Evolutionary conservation across 23 red algal genomes (phyloP).

Genomic region (Cyanidioschyzon merolae): DNA sequence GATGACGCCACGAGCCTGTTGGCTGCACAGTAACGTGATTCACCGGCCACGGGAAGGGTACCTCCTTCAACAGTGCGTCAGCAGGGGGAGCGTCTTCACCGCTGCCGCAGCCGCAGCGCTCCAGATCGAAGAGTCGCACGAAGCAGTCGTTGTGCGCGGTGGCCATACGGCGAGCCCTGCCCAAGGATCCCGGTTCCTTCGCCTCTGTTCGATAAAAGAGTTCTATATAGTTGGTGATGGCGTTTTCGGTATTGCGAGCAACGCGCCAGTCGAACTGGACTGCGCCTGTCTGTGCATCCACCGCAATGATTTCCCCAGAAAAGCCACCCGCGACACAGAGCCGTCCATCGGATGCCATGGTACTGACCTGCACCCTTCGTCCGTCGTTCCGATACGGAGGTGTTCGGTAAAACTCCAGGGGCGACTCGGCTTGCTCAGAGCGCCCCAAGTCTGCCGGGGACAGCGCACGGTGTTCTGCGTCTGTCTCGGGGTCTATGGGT

Average conservation of each 20-base stretch:
- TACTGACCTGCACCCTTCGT: conserved; percentile 34
- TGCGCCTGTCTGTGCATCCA: conserved; percentile 29
- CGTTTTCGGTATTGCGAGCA: conserved; percentile 62
- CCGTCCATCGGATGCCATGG: conserved; percentile 34
- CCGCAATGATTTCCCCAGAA: conserved; percentile 56
- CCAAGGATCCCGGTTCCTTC: neutral
- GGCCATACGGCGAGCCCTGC: conserved; percentile 31
- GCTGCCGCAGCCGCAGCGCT: conserved; percentile 23
- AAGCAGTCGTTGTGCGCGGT: conserved; percentile 57
- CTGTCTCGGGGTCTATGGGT: neutral
- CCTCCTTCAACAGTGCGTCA: neutral
- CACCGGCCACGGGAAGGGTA: conserved; percentile 41
- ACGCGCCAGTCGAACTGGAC: conserved; percentile 46
- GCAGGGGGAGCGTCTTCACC: neutral
- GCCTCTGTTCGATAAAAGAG: conserved; percentile 26
- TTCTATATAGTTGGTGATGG: conserved; percentile 81
- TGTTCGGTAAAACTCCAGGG: neutral
- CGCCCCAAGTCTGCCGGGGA: no score
- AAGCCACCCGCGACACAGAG: conserved; percentile 58
- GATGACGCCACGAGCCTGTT: conserved; percentile 11
- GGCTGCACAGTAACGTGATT: conserved; percentile 57
- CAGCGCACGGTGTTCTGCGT: neutral
- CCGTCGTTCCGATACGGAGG: conserved; percentile 5
- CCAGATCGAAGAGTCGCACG: conserved; percentile 59
- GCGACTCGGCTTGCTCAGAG: neutral